A percentile compares a stretch with the other conserved stretches of the same genome.
Evolutionary conservation across 2,329 filamentous ascomycete species (phyloP).

Genomic region (Macroventuria anomochaeta): DNA sequence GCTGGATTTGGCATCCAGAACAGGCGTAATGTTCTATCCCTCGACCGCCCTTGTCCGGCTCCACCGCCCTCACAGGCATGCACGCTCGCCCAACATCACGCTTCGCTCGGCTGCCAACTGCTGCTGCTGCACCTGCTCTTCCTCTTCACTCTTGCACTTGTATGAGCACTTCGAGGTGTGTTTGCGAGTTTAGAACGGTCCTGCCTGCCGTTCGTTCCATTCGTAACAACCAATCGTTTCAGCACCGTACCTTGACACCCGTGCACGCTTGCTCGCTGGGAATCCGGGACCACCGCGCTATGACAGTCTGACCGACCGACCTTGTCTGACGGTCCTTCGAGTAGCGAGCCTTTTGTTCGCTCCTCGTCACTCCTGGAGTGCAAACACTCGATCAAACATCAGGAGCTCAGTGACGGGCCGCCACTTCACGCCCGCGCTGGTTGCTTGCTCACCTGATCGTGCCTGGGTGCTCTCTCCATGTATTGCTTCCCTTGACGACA

Average conservation of each 20-base stretch:
- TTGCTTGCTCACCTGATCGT: conserved; percentile 37
- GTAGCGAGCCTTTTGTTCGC: conserved; percentile 42
- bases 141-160: conserved; percentile 7
- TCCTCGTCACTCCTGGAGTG: conserved; percentile 38
- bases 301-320: conserved; percentile 49
- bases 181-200: conserved; percentile 7
- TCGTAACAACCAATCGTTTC: conserved; percentile 51
- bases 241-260: conserved; percentile 46
- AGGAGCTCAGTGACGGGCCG: conserved; percentile 35
- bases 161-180: conserved; percentile 15
- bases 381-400: conserved; percentile 34
- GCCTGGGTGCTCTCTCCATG: conserved; percentile 51
- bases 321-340: conserved; percentile 46
- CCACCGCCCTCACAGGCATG: conserved; percentile 40
- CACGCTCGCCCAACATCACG: conserved; percentile 43
- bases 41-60: conserved; percentile 46
- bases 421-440: conserved; percentile 29
- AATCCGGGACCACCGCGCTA: conserved; percentile 48
- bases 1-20: conserved; percentile 19
- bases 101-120: conserved; percentile 22
- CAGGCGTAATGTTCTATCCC: conserved; percentile 44
- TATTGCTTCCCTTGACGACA: conserved; percentile 46
- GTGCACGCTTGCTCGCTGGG: conserved; percentile 46
- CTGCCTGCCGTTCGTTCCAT: conserved; percentile 36
- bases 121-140: conserved; percentile 14